phyloP scores from a whole-genome alignment of 805 yeast species.

The Hyphopichia homilentoma region DNA sequence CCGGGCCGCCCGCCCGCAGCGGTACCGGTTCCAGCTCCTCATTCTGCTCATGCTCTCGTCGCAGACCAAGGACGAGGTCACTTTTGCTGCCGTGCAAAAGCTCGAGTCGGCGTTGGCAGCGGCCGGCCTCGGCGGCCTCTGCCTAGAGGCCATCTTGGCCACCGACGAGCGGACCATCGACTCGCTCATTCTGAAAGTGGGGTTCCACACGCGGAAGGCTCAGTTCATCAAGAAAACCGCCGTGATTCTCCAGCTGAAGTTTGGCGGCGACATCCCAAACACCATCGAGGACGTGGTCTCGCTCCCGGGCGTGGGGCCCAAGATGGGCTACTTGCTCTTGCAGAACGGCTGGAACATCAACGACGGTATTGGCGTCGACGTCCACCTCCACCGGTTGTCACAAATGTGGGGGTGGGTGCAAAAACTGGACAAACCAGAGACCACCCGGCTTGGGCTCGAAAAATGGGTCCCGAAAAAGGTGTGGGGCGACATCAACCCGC shows the following conservation, averaged over 20 bases:
- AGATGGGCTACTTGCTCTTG: conserved; percentile 81
- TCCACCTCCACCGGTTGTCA: conserved; percentile 79
- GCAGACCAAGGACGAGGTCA: conserved; percentile 88
- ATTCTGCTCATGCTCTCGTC: conserved; percentile 83
- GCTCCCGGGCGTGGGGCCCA: conserved; percentile 93
- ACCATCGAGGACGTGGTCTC: conserved; percentile 59
- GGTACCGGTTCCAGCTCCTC: conserved; percentile 67
- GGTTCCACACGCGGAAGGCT: conserved; percentile 83
- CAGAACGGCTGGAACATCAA: conserved; percentile 79
- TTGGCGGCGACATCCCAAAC: conserved; percentile 69
- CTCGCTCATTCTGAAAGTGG: conserved; percentile 68
- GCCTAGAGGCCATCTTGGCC: conserved; percentile 49
- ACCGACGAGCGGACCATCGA: conserved; percentile 59
- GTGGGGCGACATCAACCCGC: conserved; percentile 85
- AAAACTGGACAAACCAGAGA: conserved; percentile 62
- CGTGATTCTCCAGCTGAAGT: conserved; percentile 44
- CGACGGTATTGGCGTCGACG: conserved; percentile 91
- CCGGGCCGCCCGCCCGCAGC: conserved; percentile 27
- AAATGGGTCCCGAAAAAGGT: conserved; percentile 67
- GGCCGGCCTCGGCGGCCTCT: conserved; percentile 50
- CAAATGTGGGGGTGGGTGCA: conserved; percentile 79
- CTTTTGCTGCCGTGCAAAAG: conserved; percentile 63
- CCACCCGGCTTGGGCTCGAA: conserved; percentile 64
- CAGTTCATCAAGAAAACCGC: conserved; percentile 61
- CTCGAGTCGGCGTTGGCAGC: conserved; percentile 47